These are phyloP conservation scores for Botrytis byssoidea DNA, from an alignment of 2,329 filamentous ascomycete genomes.

Conservation along the genomic window DNA sequence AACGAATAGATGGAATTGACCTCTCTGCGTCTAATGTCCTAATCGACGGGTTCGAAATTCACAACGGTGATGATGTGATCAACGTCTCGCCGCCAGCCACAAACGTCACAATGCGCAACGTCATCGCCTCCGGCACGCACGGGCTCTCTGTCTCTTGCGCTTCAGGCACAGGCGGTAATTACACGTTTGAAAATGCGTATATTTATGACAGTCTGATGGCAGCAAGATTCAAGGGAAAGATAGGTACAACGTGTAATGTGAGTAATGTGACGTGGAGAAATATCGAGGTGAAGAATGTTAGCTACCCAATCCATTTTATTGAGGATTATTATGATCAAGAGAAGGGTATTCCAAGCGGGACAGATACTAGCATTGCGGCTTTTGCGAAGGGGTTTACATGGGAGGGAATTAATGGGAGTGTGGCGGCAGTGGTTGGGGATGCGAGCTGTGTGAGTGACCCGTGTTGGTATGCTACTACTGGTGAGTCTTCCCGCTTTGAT, in stretches of 20 bases:
- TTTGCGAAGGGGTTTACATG: slow-evolving; percentile 3
- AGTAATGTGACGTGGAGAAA: slow-evolving; percentile 12
- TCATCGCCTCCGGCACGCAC: slow-evolving; percentile 15
- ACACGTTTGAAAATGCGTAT: slow-evolving; percentile 11
- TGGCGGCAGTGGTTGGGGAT: slow-evolving; percentile 2
- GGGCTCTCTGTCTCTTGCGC: slow-evolving; percentile 11
- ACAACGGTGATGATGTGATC: slow-evolving; percentile 19
- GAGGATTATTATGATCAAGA: slow-evolving; percentile 16
- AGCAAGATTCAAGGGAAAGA: not conserved
- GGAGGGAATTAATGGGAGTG: not conserved
- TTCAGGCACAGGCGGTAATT: not conserved
- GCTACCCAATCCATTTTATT: slow-evolving; percentile 17
- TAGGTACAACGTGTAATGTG: slow-evolving; percentile 4
- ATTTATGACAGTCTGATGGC: slow-evolving; percentile 17
- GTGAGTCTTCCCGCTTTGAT: not conserved
- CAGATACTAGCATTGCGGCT: not conserved
- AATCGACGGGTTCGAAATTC: slow-evolving; percentile 15
- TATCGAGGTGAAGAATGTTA: slow-evolving; percentile 13
- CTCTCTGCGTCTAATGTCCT: slow-evolving; percentile 15
- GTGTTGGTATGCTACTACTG: slow-evolving; percentile 14
- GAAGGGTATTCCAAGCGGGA: not conserved
- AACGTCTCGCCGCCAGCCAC: slow-evolving; percentile 2
- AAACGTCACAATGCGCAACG: slow-evolving; percentile 13
- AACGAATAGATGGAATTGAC: slow-evolving; percentile 6
- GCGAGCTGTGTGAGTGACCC: slow-evolving; percentile 5